Evolutionary conservation across 805 yeast species (phyloP), one percentile per base, ranked within the genome.

Genomic region (Candida anglica): DNA sequence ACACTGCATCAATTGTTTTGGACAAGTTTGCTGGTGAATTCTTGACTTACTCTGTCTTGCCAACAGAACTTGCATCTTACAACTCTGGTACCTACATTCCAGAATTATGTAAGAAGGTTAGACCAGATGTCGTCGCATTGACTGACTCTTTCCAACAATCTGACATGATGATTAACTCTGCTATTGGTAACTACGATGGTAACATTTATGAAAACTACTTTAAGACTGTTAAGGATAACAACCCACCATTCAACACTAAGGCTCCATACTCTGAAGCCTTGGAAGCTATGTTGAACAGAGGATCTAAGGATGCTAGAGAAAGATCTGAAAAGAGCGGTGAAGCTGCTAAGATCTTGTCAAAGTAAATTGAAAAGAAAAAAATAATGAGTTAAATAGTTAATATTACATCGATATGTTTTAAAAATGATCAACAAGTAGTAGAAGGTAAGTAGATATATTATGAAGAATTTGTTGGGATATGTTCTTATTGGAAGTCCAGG

Each of bases 111-210:
- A 34, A 46, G n/a, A 56, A 50, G 33, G 33, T 67, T 35, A 63
- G 73, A 50, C 71, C 71, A 14, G 55, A 62, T 39, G 63, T 53
- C 29, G 52, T 67, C 37, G 59, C 66, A 7, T 62, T 59, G 39
- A 66, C 69, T 20, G 73, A 67, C 44, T 52, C 71, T 14, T 66
- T 67, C 64, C 63, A 61, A 54, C 56, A 54, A 50, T 50, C 71
- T 6, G 73, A 67, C 45, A 63, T 57, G 63, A 38, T 66, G 44
- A 50, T 66, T 35, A 63, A 65, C 52, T 58, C 73, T 5, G 58
- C 64, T 20, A 55, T 67, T 33, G 73, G 69, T 32, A 54, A 54
- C 39, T 66, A 58, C 50, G 58, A 66, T 41, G 73, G 73, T 42
- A 58, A 66, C 48, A 53, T 66, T 37, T 66, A 66, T 44, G 66